Evolutionary conservation across 768 basidiomycete genomes (phyloP), one percentile per base, ranked within the genome.

Genomic region (Lactarius hatsudake): DNA sequence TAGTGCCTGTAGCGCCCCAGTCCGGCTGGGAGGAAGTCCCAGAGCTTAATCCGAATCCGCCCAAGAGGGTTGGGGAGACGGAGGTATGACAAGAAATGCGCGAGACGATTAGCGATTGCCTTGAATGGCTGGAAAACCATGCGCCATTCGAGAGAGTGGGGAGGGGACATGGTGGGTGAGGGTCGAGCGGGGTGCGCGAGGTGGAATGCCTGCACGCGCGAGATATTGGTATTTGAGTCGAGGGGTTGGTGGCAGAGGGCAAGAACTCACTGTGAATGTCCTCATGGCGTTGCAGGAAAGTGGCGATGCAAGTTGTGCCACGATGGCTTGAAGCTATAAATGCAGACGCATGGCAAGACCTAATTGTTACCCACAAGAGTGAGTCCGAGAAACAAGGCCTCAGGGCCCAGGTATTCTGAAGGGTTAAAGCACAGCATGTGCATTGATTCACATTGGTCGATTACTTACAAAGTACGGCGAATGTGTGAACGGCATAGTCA

Each of bases 401-500:
- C 8, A 34, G n/a, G 61, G 57, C 51, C n/a, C 34, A 38, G 18
- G 56, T 56, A 23, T 13, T 55, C 42, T 45, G 34, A 30, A 36
- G 18, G 26, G 20, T 1, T 45, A 20, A n/a, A 43, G 43, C 32
- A 42, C 40, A n/a, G 28, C 12, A 13, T 3, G 28, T 30, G 28
- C 51, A 28, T 23, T 30, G 30, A 45, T 57, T 51, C 48, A 26
- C 15, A 53, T 53, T 26, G 5, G 12, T 15, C 13, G 23, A 26
- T 36, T 64, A 64, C 67, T 68, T 61, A 64, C 67, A 68, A 40
- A 30, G 20, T 67, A 63, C 32, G 54, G 7, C 10, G 68, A 66
- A 77, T 89, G 86, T 90, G 71, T 75, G 87, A 84, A 81, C 83
- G 72, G 72, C 88, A 88, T 87, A 90, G 88, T 90, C 88, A 87